Evolutionary conservation across 352 stramenopile species (phyloP).

Genomic region (Globisporangium alternatum): DNA sequence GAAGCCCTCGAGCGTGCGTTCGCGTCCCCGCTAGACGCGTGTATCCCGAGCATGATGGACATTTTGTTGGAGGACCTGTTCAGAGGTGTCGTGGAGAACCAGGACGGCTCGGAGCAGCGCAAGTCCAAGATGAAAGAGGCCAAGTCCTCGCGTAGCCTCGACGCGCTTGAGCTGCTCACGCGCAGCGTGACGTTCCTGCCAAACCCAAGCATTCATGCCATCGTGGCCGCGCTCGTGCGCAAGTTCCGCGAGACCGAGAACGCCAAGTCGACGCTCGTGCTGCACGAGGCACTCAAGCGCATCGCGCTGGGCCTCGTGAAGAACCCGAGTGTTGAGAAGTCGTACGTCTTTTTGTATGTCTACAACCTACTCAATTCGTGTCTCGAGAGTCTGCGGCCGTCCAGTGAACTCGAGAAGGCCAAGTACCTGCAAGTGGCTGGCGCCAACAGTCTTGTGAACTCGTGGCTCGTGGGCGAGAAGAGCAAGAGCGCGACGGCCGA

Average conservation of each 20-base stretch:
- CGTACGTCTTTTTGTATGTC: conserved; percentile 83
- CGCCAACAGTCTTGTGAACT: conserved; percentile 33
- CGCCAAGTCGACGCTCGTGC: conserved; percentile 45
- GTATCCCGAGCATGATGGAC: conserved; percentile 75
- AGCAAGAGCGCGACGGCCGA: conserved; percentile 54
- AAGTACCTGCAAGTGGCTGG: conserved; percentile 40
- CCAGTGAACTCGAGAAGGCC: conserved; percentile 60
- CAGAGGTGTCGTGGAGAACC: conserved; percentile 58
- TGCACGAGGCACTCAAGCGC: conserved; percentile 79
- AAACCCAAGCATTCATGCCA: conserved; percentile 73
- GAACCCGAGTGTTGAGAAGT: conserved; percentile 79
- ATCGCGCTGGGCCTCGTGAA: conserved; percentile 77
- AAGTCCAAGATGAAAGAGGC: conserved; percentile 91
- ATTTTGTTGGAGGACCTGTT: conserved; percentile 85
- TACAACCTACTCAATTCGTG: conserved; percentile 82
- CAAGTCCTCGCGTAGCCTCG: conserved; percentile 60
- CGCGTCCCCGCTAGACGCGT: conserved; percentile 69
- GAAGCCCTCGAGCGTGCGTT: conserved; percentile 33
- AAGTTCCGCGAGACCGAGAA: conserved; percentile 69
- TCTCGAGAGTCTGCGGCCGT: conserved; percentile 67
- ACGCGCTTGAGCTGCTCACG: conserved; percentile 78
- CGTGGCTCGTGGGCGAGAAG: conserved; percentile 85
- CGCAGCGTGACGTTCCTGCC: conserved; percentile 85
- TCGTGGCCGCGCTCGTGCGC: conserved; percentile 71
- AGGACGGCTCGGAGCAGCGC: conserved; percentile 40